Conservation (phyloP, 768 basidiomycete genomes). For the Grammothele lineata region DNA sequence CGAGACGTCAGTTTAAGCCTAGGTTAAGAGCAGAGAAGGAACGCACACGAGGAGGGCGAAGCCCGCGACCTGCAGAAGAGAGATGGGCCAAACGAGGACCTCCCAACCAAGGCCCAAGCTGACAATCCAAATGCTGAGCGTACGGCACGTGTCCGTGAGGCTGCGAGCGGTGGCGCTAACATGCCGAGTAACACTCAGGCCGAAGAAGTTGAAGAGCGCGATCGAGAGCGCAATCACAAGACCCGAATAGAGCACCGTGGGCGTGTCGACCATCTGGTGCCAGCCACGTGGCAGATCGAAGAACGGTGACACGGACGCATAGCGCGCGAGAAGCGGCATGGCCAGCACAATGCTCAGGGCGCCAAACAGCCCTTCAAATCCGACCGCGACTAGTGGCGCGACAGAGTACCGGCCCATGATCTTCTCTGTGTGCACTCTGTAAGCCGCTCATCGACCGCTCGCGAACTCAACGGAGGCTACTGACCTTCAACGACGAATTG, state of each 20-base stretch:
- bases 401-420: slow-evolving; percentile 87
- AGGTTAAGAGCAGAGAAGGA: neutral
- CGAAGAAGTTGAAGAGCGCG: slow-evolving; percentile 64
- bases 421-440: slow-evolving; percentile 51
- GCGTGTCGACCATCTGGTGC: slow-evolving; percentile 81
- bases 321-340: slow-evolving; percentile 76
- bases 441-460: neutral
- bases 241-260: slow-evolving; percentile 44
- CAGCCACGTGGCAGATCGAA: slow-evolving; percentile 91
- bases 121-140: slow-evolving; percentile 93
- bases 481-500: slow-evolving; percentile 84
- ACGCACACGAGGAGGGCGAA: slow-evolving; percentile 89
- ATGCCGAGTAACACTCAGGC: slow-evolving; percentile 86
- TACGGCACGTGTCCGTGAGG: slow-evolving; percentile 92
- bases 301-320: slow-evolving; percentile 53
- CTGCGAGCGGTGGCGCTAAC: slow-evolving; percentile 91
- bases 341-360: slow-evolving; percentile 70
- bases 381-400: slow-evolving; percentile 88
- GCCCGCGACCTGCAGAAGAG: slow-evolving; percentile 75
- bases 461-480: neutral
- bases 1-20: too few relatives aligned
- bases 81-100: slow-evolving; percentile 73
- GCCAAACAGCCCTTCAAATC: slow-evolving; percentile 93
- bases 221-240: slow-evolving; percentile 49
- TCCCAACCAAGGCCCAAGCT: slow-evolving; percentile 92